A percentile compares a stretch with the other conserved stretches of the same genome.
These are phyloP conservation scores for Tricholoma flavovirens DNA, from an alignment of 768 basidiomycete genomes.

Conservation along the genomic window DNA sequence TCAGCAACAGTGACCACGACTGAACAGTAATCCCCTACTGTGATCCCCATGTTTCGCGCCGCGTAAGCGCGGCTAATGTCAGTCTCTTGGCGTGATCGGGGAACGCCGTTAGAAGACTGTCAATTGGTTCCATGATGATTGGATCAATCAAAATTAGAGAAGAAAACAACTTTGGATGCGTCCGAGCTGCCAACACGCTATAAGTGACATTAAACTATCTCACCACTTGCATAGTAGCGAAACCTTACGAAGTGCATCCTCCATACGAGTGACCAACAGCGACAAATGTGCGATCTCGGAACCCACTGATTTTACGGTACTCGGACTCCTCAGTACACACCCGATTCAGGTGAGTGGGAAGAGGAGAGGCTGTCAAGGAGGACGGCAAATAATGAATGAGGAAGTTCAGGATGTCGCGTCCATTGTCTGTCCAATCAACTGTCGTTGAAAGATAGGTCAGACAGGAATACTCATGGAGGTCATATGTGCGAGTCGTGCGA, in stretches of 20 bases:
- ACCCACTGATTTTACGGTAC: slow-evolving; percentile 41
- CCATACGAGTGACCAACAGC: slow-evolving; percentile 84
- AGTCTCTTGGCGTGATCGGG: slow-evolving; percentile 13
- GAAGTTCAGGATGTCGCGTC: slow-evolving; percentile 76
- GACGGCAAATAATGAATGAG: slow-evolving; percentile 62
- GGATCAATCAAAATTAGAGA: slow-evolving; percentile 77
- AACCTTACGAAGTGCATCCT: slow-evolving; percentile 69
- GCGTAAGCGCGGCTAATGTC: slow-evolving; percentile 42
- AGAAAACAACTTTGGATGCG: slow-evolving; percentile 61
- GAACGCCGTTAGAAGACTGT: neutral
- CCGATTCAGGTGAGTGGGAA: slow-evolving; percentile 52
- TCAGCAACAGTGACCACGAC: neutral
- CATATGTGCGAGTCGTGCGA: slow-evolving; percentile 6
- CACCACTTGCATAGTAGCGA: neutral
- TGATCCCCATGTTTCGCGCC: slow-evolving; percentile 61
- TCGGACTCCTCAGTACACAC: slow-evolving; percentile 36
- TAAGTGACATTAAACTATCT: neutral
- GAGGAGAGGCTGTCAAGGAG: slow-evolving; percentile 17
- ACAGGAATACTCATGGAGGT: too few species aligned
- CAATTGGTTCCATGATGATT: slow-evolving; percentile 40
- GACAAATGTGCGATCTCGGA: slow-evolving; percentile 49
- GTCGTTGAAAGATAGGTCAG: neutral
- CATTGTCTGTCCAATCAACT: slow-evolving; percentile 79
- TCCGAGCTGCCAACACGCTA: slow-evolving; percentile 62
- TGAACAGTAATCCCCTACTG: slow-evolving; percentile 29